phyloP scores from a whole-genome alignment of 2,329 filamentous ascomycete genomes.

The Fusarium drepaniforme region DNA sequence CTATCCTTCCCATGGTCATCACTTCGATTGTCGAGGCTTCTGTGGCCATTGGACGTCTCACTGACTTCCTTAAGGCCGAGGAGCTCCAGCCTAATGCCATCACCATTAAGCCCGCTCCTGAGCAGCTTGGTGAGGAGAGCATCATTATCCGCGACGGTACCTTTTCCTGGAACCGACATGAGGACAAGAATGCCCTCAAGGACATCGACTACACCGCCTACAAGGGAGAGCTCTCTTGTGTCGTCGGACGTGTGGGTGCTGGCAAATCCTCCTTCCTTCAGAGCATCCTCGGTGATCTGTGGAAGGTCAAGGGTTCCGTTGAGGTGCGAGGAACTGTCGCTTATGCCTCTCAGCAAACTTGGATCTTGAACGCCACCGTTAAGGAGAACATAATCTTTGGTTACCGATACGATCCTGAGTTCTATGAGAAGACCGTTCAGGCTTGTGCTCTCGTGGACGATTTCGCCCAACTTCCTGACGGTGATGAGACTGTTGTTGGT shows the following conservation, averaged over 20 bases:
- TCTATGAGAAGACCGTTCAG: constrained; percentile 93
- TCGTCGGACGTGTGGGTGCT: constrained; percentile 93
- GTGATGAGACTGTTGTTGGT: constrained; percentile 95
- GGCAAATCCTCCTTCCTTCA: constrained; percentile 96
- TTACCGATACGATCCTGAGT: constrained; percentile 90
- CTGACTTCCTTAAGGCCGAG: constrained; percentile 86
- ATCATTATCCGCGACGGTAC: constrained; percentile 85
- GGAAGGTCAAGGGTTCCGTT: constrained; percentile 88
- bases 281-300: constrained; percentile 89
- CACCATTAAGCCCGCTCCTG: constrained; percentile 73
- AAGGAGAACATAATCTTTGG: constrained; percentile 98
- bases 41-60: constrained; percentile 90
- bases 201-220: constrained; percentile 90
- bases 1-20: constrained; percentile 97
- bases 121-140: constrained; percentile 85
- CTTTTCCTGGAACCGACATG: constrained; percentile 95
- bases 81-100: constrained; percentile 92
- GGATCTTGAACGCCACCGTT: constrained; percentile 98
- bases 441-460: constrained; percentile 93
- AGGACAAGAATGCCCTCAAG: constrained; percentile 76
- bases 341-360: constrained; percentile 92
- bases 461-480: constrained; percentile 91
- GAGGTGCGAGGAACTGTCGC: constrained; percentile 85
- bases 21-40: constrained; percentile 94
- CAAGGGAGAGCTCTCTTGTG: constrained; percentile 92